A percentile compares a stretch with the other conserved stretches of the same genome.
These are phyloP conservation scores for Suillus discolor DNA, from an alignment of 768 basidiomycete species.

Conservation along the genomic window DNA sequence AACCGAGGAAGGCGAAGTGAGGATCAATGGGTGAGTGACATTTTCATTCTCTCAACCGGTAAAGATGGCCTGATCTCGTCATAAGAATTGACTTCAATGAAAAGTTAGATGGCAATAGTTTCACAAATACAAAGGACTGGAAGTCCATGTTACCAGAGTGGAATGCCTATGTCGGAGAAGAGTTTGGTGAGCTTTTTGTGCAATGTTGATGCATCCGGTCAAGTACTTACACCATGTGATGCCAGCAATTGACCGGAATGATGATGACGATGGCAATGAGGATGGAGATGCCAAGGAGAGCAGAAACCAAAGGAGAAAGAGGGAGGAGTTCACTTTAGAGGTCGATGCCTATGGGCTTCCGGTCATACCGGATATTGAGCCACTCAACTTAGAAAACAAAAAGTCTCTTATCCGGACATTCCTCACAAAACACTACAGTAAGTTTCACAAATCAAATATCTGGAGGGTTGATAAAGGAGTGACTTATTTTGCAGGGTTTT, in stretches of 20 bases:
- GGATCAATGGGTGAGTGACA: not conserved
- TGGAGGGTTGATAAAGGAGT: not conserved
- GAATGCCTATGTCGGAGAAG: not conserved
- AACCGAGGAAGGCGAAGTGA: not conserved
- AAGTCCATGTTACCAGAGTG: not conserved
- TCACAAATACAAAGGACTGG: not conserved
- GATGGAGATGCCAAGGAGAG: not conserved
- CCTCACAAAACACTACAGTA: constrained; percentile 1
- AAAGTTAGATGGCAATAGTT: not conserved
- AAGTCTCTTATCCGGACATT: not conserved
- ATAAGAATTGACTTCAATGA: not conserved
- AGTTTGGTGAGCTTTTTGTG: not conserved
- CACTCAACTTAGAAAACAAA: too few species aligned
- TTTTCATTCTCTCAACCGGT: not conserved
- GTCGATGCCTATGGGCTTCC: not conserved
- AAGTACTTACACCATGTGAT: not conserved
- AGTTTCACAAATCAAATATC: not conserved
- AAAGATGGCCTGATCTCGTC: not conserved
- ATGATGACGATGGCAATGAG: not conserved
- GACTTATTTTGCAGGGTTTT: not conserved
- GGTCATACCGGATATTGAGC: not conserved
- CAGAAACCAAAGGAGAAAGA: not conserved
- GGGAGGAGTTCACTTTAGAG: not conserved
- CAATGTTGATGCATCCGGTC: not conserved
- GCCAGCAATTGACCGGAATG: not conserved